These are phyloP conservation scores for Metarhizium rileyi DNA, from an alignment of 2,329 filamentous ascomycete species.

Conservation along the genomic window DNA sequence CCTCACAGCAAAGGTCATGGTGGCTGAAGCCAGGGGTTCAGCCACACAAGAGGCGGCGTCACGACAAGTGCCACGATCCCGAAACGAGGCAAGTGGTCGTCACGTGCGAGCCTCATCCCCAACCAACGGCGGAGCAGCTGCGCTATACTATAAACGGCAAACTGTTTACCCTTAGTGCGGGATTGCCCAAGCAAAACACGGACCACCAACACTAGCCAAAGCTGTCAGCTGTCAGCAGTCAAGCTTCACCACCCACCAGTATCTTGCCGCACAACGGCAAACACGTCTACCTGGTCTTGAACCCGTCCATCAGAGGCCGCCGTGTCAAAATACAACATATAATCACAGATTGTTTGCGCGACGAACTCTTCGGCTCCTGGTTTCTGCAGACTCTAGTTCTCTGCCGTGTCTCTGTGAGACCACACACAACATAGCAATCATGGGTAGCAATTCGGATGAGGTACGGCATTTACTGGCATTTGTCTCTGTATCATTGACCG, in stretches of 20 bases:
- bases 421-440: conserved; percentile 10
- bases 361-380: neutral
- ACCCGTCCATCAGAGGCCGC: neutral
- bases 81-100: conserved; percentile 3
- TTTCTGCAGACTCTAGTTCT: neutral
- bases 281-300: neutral
- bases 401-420: neutral
- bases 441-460: conserved; percentile 19
- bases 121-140: neutral
- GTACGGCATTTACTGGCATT: conserved; percentile 11
- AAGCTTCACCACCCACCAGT: neutral
- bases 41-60: neutral
- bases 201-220: conserved; percentile 3
- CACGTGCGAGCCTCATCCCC: neutral
- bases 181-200: conserved; percentile 17
- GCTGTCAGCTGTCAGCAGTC: neutral
- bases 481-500: neutral
- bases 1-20: conserved; percentile 11
- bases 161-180: conserved; percentile 19
- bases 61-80: neutral
- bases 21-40: neutral
- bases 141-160: conserved; percentile 17
- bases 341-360: neutral
- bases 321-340: neutral
- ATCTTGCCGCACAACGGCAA: neutral